A percentile compares a stretch with the other conserved stretches of the same genome.
Conservation (phyloP, 371 early-diverging fungal species). For the Syncephalastrum sp. region DNA sequence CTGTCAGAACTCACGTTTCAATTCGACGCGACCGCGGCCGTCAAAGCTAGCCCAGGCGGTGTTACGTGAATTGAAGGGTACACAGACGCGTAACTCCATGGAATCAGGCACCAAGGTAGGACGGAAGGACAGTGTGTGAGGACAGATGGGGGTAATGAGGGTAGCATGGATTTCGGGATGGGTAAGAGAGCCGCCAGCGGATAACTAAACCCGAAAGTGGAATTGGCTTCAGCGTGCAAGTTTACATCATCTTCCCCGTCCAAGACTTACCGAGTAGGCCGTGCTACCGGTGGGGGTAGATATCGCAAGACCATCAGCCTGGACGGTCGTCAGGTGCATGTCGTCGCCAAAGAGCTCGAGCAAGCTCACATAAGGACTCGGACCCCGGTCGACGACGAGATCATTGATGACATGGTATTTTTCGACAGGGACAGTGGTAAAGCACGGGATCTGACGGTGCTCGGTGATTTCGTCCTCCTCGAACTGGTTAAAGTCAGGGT, state of each 20-base stretch:
- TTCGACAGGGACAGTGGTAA: conserved; percentile 50
- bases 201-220: conserved; percentile 44
- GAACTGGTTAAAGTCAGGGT: background rate
- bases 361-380: conserved; percentile 84
- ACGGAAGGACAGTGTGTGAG: conserved; percentile 93
- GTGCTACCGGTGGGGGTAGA: conserved; percentile 98
- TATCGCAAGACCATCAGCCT: conserved; percentile 91
- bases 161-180: conserved; percentile 94
- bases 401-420: conserved; percentile 77
- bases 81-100: conserved; percentile 79
- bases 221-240: background rate
- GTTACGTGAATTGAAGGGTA: conserved; percentile 74
- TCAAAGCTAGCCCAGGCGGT: conserved; percentile 91
- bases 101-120: conserved; percentile 94
- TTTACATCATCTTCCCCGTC: background rate
- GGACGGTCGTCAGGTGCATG: conserved; percentile 78
- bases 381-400: conserved; percentile 88
- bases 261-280: conserved; percentile 80
- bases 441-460: conserved; percentile 43
- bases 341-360: conserved; percentile 93
- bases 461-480: conserved; percentile 21
- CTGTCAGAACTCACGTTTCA: conserved; percentile 54
- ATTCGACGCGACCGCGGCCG: conserved; percentile 85
- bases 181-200: conserved; percentile 92
- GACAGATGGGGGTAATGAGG: conserved; percentile 94